Percentiles rank a stretch among this genome's conserved stretches.
Evolutionary conservation across 305 asterid genomes (phyloP).

Genomic region (Solanum chacoense): DNA sequence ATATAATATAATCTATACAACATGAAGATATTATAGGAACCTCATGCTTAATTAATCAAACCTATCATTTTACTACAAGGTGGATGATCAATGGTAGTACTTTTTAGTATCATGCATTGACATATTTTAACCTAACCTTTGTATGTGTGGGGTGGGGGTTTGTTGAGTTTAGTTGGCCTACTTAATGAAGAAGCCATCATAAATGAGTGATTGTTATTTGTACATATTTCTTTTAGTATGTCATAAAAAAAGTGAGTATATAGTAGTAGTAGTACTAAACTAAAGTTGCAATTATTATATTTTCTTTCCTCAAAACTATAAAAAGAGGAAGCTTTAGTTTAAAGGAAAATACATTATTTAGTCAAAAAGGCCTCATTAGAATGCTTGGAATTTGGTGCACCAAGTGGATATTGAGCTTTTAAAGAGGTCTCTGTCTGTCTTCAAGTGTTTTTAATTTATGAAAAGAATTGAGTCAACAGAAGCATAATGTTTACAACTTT

Average conservation of each 20-base stretch:
- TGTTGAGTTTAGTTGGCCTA: slow-evolving; percentile 7
- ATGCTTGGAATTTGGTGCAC: slow-evolving; percentile 48
- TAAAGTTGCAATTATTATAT: neutral
- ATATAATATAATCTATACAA: neutral
- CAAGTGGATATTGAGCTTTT: slow-evolving; percentile 9
- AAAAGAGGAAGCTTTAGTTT: neutral
- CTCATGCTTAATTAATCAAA: neutral
- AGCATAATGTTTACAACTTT: slow-evolving; percentile 3
- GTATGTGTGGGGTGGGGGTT: neutral
- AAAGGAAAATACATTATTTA: slow-evolving; percentile 16
- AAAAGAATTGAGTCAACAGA: slow-evolving; percentile 21
- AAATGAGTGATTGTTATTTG: slow-evolving; percentile 6
- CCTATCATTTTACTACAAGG: neutral
- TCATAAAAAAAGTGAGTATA: neutral
- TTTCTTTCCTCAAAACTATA: neutral
- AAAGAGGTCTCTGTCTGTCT: slow-evolving; percentile 11
- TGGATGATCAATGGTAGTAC: neutral
- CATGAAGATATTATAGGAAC: neutral
- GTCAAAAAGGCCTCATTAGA: slow-evolving; percentile 27
- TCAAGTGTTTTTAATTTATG: slow-evolving; percentile 10
- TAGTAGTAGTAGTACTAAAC: neutral
- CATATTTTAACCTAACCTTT: neutral
- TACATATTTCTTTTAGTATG: slow-evolving; percentile 6
- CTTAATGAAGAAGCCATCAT: slow-evolving; percentile 23
- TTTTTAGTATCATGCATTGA: neutral